These are phyloP conservation scores for Fraxinus quadrangulata DNA, from an alignment of 257 asterid genomes.

Conservation along the genomic window DNA sequence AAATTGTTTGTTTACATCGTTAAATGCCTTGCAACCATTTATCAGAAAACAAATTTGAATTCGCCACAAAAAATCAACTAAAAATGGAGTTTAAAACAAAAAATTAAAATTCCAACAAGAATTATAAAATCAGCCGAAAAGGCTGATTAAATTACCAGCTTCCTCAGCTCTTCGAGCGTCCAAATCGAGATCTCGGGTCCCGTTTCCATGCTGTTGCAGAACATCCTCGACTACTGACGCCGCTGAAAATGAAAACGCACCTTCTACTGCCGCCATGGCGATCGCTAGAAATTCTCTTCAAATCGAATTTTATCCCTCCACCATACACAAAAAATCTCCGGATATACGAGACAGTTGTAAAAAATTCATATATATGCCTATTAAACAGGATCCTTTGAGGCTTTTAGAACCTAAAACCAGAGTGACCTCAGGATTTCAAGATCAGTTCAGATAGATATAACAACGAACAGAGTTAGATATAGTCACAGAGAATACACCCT, in stretches of 20 bases:
- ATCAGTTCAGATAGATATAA: conserved; percentile 25
- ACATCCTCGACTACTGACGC: conserved; percentile 94
- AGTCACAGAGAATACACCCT: conserved; percentile 22
- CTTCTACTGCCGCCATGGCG: conserved; percentile 53
- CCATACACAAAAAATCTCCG: conserved; percentile 25
- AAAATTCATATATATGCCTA: neutral
- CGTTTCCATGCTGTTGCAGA: conserved; percentile 85
- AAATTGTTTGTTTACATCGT: neutral
- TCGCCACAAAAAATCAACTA: neutral
- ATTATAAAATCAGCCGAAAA: conserved; percentile 16
- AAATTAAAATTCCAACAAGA: neutral
- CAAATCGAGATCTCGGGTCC: conserved; percentile 76
- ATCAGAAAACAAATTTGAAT: conserved; percentile 14
- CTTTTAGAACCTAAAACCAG: conserved; percentile 4
- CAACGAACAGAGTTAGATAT: neutral
- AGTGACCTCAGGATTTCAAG: conserved; percentile 11
- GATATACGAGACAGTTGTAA: neutral
- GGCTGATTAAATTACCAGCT: conserved; percentile 57
- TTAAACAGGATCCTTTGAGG: neutral
- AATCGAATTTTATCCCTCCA: conserved; percentile 28
- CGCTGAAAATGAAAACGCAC: conserved; percentile 68
- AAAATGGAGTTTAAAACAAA: neutral
- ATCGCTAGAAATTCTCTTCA: conserved; percentile 3
- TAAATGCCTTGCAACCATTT: neutral
- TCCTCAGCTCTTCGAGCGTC: conserved; percentile 95